A percentile compares a stretch with the other conserved stretches of the same genome.
Conservation (phyloP, 495 filamentous ascomycete species). For the Penicillium ucsense region DNA sequence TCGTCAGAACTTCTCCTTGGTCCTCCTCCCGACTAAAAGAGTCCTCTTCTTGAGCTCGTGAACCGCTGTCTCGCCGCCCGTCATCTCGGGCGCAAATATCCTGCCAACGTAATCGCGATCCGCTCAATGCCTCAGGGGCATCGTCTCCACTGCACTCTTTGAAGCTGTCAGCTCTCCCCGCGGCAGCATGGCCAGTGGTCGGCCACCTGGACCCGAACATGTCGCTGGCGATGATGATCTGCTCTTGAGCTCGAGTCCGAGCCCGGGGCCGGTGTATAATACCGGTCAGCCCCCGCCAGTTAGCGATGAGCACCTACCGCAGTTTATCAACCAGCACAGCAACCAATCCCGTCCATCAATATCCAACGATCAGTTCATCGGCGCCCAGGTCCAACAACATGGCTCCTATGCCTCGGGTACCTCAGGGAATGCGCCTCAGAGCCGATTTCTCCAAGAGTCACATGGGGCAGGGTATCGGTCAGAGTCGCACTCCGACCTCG, state of each 20-base stretch:
- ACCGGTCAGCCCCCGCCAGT: constrained; percentile 59
- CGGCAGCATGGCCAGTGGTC: constrained; percentile 48
- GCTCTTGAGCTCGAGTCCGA: constrained; percentile 59
- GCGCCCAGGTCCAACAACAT: constrained; percentile 43
- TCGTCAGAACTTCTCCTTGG: neutral
- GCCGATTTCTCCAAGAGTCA: constrained; percentile 1
- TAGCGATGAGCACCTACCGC: constrained; percentile 68
- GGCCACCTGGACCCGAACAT: constrained; percentile 52
- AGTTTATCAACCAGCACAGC: constrained; percentile 48
- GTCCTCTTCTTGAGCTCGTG: too few species aligned
- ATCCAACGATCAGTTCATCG: constrained; percentile 93
- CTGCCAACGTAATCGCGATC: constrained; percentile 1
- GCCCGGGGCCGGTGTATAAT: constrained; percentile 60
- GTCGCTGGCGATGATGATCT: constrained; percentile 56
- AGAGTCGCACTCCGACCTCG: constrained; percentile 38
- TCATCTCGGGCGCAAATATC: neutral
- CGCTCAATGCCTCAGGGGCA: constrained; percentile 41
- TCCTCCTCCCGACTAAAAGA: too few species aligned
- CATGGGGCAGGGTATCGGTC: constrained; percentile 22
- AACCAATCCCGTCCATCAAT: constrained; percentile 64
- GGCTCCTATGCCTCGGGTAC: constrained; percentile 19
- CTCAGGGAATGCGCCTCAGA: constrained; percentile 16
- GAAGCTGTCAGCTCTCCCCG: constrained; percentile 33
- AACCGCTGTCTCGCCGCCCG: too few species aligned
- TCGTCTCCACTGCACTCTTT: constrained; percentile 14